Evolutionary conservation across 2,329 filamentous ascomycete species (phyloP), one percentile per base, ranked within the genome.

Genomic region (Cadophora malorum): DNA sequence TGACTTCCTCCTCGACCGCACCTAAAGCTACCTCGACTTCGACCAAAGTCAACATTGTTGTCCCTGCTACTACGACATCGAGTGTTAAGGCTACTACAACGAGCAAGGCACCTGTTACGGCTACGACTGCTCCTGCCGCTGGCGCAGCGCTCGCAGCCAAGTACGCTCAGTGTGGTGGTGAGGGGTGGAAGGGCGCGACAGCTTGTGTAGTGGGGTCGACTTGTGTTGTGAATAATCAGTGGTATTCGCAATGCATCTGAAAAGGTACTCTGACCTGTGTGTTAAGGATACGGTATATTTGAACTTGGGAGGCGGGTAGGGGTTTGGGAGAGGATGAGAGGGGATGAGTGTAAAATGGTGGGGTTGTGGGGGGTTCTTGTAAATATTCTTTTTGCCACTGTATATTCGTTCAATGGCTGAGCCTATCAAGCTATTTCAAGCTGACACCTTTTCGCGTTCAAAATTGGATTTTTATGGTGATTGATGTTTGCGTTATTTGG

Each of bases 91-190:
- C 45, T 49, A 45, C 41, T 16, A 45, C 41, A 14, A 45, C 45
- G 19, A 49, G 6, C 4, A 49, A 49, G 45, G 5, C 45, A 1
- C 7, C 45, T 21, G 45, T 19, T 49, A 21, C 52, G 4, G 23
- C 31, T 31, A 2, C 50, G 9, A 25, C 50, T n/a, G 28, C 49
- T 33, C 12, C 59, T 25, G 35, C 35, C 10, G 23, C 35, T 31
- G 41, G 59, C 6, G n/a, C 33, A 5, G 41, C 41, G 12, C 12
- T 45, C 19, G 63, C 52, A 16, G 33, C 12, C 16, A 53, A 65
- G 35, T 65, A 58, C n/a, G 63, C 28, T 10, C 63, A 65, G 56
- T 65, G 63, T 38, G 63, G 63, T 58, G 63, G 63, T n/a, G 50
- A 33, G 8, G 63, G 63, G 41, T 65, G 52, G 50, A 65, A 47